Conservation (phyloP, 78 protist genomes). For the Dictyostelium citrinum region DNA sequence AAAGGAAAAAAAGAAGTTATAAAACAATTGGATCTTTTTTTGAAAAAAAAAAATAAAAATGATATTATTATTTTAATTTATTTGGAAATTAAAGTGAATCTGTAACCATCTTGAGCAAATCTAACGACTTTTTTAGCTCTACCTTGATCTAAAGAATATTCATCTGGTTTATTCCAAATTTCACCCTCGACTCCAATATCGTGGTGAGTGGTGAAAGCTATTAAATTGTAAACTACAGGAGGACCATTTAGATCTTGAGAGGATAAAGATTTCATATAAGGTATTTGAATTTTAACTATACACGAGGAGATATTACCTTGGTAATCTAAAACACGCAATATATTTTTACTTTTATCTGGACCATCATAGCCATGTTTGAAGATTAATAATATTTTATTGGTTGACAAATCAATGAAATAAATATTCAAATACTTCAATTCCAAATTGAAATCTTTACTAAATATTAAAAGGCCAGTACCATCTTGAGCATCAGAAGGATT, state of each 20-base stretch:
- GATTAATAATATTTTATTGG: neutral
- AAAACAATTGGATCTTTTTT: too few species aligned
- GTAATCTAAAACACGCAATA: constrained; percentile 11
- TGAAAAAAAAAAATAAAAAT: too few species aligned
- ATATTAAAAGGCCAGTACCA: neutral
- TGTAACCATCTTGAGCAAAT: constrained; percentile 28
- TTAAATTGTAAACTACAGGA: neutral
- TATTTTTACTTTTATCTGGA: neutral
- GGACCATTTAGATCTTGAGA: neutral
- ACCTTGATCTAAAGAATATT: constrained; percentile 38
- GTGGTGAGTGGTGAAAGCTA: constrained; percentile 13
- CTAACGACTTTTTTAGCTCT: constrained; percentile 27
- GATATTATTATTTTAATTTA: neutral
- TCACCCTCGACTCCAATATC: constrained; percentile 27
- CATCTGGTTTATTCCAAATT: constrained; percentile 25
- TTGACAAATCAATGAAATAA: neutral
- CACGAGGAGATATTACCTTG: constrained; percentile 42
- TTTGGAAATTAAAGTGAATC: neutral
- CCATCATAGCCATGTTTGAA: constrained; percentile 16
- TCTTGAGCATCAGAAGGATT: neutral
- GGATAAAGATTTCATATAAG: neutral
- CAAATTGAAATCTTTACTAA: constrained; percentile 20
- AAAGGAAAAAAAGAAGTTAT: too few species aligned
- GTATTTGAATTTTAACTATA: constrained; percentile 17
- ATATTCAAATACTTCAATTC: constrained; percentile 11